These are phyloP conservation scores for Typha latifolia DNA, from an alignment of 176 grass and related monocot species.

Conservation along the genomic window DNA sequence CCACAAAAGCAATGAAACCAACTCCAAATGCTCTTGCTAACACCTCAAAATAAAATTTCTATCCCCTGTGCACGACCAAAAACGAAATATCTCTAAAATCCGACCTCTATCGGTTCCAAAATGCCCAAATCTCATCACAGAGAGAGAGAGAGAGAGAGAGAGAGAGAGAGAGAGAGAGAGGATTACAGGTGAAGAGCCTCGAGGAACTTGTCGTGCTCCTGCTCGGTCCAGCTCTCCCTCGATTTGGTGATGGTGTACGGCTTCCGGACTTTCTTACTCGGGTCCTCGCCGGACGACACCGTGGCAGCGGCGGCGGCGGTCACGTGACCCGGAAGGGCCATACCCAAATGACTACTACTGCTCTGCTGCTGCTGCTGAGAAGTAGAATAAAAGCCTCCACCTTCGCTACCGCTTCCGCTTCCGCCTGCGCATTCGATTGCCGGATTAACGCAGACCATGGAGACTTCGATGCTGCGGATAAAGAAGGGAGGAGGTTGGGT, in stretches of 20 bases:
- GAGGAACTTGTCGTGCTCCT: conserved; percentile 13
- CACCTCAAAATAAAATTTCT: too few relatives aligned
- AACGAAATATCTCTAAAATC: background rate
- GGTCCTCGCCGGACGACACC: background rate
- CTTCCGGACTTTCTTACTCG: conserved; percentile 4
- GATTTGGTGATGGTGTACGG: conserved; percentile 12
- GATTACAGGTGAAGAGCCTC: conserved; percentile 7
- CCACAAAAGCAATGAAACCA: too few relatives aligned
- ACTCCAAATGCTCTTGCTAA: too few relatives aligned
- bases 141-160: background rate
- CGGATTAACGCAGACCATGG: background rate
- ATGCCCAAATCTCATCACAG: background rate
- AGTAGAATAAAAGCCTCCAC: background rate
- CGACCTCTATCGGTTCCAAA: background rate
- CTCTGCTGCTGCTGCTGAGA: conserved; percentile 1
- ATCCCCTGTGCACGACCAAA: too few relatives aligned
- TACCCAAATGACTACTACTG: background rate
- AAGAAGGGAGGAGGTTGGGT: background rate
- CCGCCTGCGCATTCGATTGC: background rate
- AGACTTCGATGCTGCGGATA: background rate
- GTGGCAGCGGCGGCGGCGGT: background rate
- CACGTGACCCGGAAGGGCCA: background rate
- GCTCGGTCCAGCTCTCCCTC: conserved; percentile 4
- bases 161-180: background rate
- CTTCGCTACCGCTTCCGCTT: background rate